Percentiles rank a stretch among this genome's conserved stretches.
phyloP scores from a whole-genome alignment of 2,329 filamentous ascomycete genomes.

The Dendryphion nanum region DNA sequence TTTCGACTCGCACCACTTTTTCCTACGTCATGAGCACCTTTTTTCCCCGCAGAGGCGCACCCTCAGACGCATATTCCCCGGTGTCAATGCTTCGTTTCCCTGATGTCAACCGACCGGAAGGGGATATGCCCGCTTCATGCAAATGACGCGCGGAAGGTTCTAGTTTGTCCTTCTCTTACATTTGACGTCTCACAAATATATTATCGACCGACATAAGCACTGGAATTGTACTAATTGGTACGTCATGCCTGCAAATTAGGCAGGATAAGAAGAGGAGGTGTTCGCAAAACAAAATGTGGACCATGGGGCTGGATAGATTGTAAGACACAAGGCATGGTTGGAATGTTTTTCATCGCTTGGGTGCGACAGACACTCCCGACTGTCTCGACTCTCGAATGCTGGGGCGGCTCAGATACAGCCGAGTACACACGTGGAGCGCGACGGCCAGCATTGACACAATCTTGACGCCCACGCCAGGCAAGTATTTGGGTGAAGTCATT shows the following conservation, averaged over 20 bases:
- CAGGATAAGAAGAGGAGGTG: conserved; percentile 11
- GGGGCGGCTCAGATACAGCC: too few species aligned
- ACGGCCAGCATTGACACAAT: too few species aligned
- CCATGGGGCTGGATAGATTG: too few species aligned
- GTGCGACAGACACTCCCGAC: too few species aligned
- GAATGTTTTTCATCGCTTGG: too few species aligned
- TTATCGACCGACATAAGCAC: conserved; percentile 11
- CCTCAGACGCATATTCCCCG: conserved; percentile 22
- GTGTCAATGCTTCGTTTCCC: conserved; percentile 23
- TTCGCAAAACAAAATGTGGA: conserved; percentile 10
- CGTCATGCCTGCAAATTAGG: conserved; percentile 15
- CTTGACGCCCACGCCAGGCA: too few species aligned
- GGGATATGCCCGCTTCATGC: conserved; percentile 32
- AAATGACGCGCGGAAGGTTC: conserved; percentile 27
- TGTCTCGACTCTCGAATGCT: too few species aligned
- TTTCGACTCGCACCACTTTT: conserved; percentile 20
- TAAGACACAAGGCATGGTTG: too few species aligned
- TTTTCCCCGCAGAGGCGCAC: conserved; percentile 9
- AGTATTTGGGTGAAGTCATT: too few species aligned
- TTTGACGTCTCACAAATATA: conserved; percentile 23
- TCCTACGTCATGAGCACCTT: conserved; percentile 19
- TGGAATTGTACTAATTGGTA: conserved; percentile 14
- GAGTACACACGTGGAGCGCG: too few species aligned
- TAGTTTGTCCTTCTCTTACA: conserved; percentile 24
- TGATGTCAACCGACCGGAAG: conserved; percentile 24